phyloP scores from a whole-genome alignment of 176 grass and related monocot species.

The Zoysia pacifica region DNA sequence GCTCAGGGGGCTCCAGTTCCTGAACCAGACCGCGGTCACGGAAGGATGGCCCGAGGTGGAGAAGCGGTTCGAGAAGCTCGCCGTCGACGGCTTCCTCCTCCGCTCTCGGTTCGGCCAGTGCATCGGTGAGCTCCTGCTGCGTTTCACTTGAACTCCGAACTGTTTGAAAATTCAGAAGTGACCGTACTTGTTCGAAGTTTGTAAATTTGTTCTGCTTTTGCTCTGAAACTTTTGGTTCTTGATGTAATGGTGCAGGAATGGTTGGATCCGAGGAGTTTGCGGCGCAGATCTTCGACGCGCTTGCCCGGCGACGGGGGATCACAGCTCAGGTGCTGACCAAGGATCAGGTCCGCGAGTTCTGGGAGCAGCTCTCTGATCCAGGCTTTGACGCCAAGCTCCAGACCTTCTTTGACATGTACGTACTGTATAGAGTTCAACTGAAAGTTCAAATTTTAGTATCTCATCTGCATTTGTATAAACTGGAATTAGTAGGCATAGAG shows the following conservation, averaged over 20 bases:
- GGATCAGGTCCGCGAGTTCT: slow-evolving; percentile 74
- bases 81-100: slow-evolving; percentile 79
- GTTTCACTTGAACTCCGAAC: not conserved
- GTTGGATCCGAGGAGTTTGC: slow-evolving; percentile 82
- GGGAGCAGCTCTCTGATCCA: slow-evolving; percentile 83
- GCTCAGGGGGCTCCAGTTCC: slow-evolving; percentile 83
- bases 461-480: not conserved
- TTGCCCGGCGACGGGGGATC: slow-evolving; percentile 74
- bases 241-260: slow-evolving; percentile 50
- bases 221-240: not conserved
- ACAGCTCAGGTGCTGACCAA: slow-evolving; percentile 61
- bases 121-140: slow-evolving; percentile 57
- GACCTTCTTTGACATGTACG: slow-evolving; percentile 98
- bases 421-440: not conserved
- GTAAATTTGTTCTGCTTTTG: not conserved
- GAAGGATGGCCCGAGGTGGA: slow-evolving; percentile 79
- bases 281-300: slow-evolving; percentile 66
- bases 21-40: slow-evolving; percentile 59
- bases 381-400: slow-evolving; percentile 84
- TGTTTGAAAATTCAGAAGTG: not conserved
- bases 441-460: not conserved
- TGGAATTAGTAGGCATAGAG: no score
- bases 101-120: slow-evolving; percentile 79
- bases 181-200: not conserved
- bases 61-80: slow-evolving; percentile 67